phyloP scores from a whole-genome alignment of 2,329 filamentous ascomycete genomes.

The Cylindrodendrum hubeiense region DNA sequence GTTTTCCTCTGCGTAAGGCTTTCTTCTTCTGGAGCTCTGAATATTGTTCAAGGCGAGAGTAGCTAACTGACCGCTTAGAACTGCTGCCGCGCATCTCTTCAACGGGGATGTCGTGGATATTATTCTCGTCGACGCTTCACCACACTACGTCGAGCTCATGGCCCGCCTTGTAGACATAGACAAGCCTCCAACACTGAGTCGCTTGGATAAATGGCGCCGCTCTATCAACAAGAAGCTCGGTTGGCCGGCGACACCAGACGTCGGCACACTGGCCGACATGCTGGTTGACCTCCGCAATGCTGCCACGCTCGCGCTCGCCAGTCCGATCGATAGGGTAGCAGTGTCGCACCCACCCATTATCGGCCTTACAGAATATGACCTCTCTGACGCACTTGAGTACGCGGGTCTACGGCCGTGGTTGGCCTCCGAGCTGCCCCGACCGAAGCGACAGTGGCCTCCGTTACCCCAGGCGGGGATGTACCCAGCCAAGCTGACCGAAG shows the following conservation, averaged over 20 bases:
- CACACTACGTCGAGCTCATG: constrained; percentile 20
- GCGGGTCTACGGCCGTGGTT: background rate
- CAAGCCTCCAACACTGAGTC: background rate
- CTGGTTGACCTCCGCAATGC: constrained; percentile 2
- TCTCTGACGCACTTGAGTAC: background rate
- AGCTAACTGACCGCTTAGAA: background rate
- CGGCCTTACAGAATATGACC: background rate
- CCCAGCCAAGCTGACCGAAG: background rate
- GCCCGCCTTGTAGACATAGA: background rate
- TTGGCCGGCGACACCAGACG: constrained; percentile 9
- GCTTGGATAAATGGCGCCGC: constrained; percentile 4
- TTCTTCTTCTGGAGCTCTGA: background rate
- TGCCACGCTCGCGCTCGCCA: background rate
- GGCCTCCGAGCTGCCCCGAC: background rate
- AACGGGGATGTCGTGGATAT: constrained; percentile 11
- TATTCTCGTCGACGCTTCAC: background rate
- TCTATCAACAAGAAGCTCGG: constrained; percentile 25
- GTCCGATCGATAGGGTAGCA: background rate
- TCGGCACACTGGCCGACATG: constrained; percentile 1
- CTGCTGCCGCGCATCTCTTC: background rate
- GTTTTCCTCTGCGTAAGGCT: background rate
- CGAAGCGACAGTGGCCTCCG: background rate
- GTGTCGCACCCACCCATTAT: background rate
- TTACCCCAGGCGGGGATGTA: background rate
- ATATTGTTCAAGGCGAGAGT: background rate